Conservation (phyloP, 2,329 filamentous ascomycete species). For the Monilinia aucupariae region DNA sequence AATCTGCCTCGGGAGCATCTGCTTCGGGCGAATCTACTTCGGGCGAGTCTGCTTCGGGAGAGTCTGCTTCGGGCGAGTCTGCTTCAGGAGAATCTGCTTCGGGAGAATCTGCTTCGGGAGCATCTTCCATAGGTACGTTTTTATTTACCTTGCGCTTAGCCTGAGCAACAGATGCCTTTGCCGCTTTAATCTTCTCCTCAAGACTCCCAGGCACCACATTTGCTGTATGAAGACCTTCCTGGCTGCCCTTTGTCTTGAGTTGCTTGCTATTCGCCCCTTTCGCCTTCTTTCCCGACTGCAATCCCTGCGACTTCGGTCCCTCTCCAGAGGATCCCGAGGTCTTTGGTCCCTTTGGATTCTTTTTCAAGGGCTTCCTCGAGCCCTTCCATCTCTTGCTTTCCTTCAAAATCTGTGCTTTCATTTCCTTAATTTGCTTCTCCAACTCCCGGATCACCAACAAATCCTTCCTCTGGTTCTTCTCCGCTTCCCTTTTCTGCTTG, state of each 20-base stretch:
- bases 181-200: conserved; percentile 2
- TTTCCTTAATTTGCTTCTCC: neutral
- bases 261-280: neutral
- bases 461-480: conserved; percentile 1
- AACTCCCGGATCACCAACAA: too few species aligned
- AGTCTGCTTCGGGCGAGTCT: neutral
- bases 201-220: neutral
- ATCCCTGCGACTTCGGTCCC: neutral
- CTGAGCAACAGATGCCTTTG: neutral
- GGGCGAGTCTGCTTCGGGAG: too few species aligned
- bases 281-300: neutral
- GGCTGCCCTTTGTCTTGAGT: conserved; percentile 10
- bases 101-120: neutral
- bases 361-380: neutral
- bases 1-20: neutral
- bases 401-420: neutral
- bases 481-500: neutral
- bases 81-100: neutral
- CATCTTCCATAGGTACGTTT: conserved; percentile 7
- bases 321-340: conserved; percentile 10
- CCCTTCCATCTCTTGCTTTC: neutral
- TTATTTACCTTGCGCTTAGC: neutral
- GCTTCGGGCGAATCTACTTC: neutral
- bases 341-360: conserved; percentile 6
- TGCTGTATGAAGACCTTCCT: neutral